Base-by-base conservation (phyloP, 2,329 filamentous ascomycete genomes). In the Pseudogymnoascus sp. region DNA sequence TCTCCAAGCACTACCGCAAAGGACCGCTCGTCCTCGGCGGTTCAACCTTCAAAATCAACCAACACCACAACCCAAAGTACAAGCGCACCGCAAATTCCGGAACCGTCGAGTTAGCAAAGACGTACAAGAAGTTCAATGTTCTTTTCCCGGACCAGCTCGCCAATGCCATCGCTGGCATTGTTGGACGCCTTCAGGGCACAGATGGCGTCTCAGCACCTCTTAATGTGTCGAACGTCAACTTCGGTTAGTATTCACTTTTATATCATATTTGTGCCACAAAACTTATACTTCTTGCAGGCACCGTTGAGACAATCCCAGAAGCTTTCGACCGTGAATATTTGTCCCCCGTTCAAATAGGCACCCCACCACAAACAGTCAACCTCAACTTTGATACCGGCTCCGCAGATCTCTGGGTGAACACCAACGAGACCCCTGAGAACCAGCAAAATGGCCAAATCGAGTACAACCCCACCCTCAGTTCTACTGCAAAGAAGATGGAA, bases 111-210 rank as follows among this genome's bases (percentile, higher is more conserved):
- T 63, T 71, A 62, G 67, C 71, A 63, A 70, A 67, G 60, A 71
- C 71, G 11, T 55, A 74, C 63, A 69, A 66, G 63, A 75, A 75
- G 65, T 74, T 69, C 68, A 72, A 72, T 60, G 67, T 73, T 14
- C 61, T 69, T 14, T 67, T 74, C 58, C 73, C 73, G 4, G 66
- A 71, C 59, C 62, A 71, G 18, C 58, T 69, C 16, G 70, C 72
- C 18, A 55, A 33, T n/a, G 59, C 35, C 35, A 43, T 31, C 33
- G 49, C 28, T 28, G 37, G 59, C 41, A 61, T 33, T 55, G 60
- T 43, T 52, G 37, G 52, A 3, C 60, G 40, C 14, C 49, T 31
- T 37, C 40, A 23, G n/a, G 61, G 52, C 31, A 60, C 65, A 58
- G 64, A 60, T 58, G 37, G 58, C 45, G 65, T 62, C 59, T 43